Base-by-base conservation (phyloP, 78 protist genomes). In the Dictyostelium capitatum region DNA sequence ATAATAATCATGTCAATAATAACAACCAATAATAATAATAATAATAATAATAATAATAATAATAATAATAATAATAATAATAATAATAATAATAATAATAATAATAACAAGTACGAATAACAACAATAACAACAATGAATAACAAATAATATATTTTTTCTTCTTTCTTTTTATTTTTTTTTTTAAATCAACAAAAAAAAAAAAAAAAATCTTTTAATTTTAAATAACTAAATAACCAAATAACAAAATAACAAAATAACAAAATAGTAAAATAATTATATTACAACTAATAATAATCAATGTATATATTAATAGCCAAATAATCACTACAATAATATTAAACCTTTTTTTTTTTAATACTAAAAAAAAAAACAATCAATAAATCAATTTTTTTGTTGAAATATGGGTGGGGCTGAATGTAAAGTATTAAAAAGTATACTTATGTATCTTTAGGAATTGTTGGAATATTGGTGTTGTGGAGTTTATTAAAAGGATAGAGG, bases 301-400 rank as follows among this genome's bases (percentile, higher is more conserved):
- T 37, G 43, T 37, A 56, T 54, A 56, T 59, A 59, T 23, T 59
- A 59, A 59, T 59, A 59, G 2, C 2, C 43, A 20, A 62, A 23
- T 65, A 47, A 37, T 54, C 74, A 47, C 64, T 28, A 62, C 59
- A 47, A 64, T 64, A 28, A 30, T 62, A 72, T 11, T 23, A 20
- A 48, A 65, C 19, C 5, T 50, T 67, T n/a, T 25, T 19, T 14
- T 32, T 67, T n/a, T 25, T 19, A 6, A 17, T 25, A 47, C 25
- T 37, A 30, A 50, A 47, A 25, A 25, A 15, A 46, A 82, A 65
- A 67, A 25, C 54, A 53, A 37, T 37, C 78, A 82, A 67, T 82
- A 74, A 37, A 72, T 62, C 46, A 74, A 25, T 6, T 48, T 62
- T 82, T 74, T 25, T 46, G 30, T 25, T 48, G 51, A 72, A 67